Base-by-base conservation (phyloP, 345 rosid species). In the Murraya paniculata region DNA sequence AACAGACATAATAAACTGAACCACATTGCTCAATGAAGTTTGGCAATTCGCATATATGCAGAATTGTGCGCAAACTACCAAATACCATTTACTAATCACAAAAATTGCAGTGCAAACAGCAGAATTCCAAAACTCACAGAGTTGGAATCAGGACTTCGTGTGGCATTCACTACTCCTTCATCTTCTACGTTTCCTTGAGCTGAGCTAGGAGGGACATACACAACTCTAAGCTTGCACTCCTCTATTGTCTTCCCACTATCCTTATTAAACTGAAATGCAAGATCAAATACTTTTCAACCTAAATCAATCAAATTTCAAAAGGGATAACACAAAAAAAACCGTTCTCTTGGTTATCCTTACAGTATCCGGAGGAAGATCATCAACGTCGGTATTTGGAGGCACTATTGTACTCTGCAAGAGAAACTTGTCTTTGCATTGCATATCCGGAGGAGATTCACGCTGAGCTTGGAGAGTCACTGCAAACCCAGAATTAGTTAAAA, bases 381-480 rank as follows among this genome's bases (percentile, higher is more conserved):
- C 98, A 7, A 89, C 91, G 76, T 94, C 97, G 31, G 88, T 84
- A 86, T 90, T 90, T 14, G 94, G 84, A 71, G 88, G 89, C 71
- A 96, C 97, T 28, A 82, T 79, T 30, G 97, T 92, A 81, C 99
- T 90, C 86, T 90, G 99, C 65, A 96, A 84, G 81, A 96, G 96
- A 89, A 96, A 96, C 77, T 94, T 96, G 86, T 96, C 99, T 86
- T 91, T 96, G 89, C 99, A 94, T 80, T 90, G 97, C 97, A 94
- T 87, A 80, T 91, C 94, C 25, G 86, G 91, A 80, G 97, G 98
- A 83, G 81, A 82, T 82, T 92, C 98, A 16, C 64, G 82, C 73
- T 92, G 98, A 16, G 97, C 97, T 90, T 96, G 99, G 75, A 96
- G 92, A 19, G 97, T 96, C 79, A 96, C 99, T 96, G 87, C 65